Evolutionary conservation across 768 basidiomycete species (phyloP), one percentile per base, ranked within the genome.

Genomic region (Zangia roseola): DNA sequence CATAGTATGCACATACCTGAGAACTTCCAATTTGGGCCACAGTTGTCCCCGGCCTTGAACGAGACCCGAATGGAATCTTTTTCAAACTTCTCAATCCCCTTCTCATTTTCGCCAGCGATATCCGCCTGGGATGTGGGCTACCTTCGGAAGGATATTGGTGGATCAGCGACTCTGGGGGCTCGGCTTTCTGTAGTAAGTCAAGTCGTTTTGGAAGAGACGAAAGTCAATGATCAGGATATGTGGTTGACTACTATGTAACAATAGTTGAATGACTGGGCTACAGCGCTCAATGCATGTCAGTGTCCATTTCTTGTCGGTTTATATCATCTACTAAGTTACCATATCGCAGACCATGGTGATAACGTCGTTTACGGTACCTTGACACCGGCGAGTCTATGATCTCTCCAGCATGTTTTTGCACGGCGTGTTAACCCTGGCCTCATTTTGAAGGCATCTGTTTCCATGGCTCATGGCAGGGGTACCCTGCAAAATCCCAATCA

Each of bases 201-300:
- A 17, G n/a, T 28, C 13, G 14, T 24, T 30, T 35, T 10, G 23
- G 12, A 7, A 49, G 36, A 21, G 17, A n/a, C n/a, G 25, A 31
- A 31, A n/a, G 26, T 19, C 12, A 14, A 4, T 12, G 9, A 16
- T 19, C 20, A 10, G 16, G 23, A 36, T 4, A 12, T 1, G n/a
- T n/a, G n/a, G n/a, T n/a, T n/a, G n/a, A n/a, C n/a, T n/a, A n/a
- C n/a, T n/a, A n/a, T 28, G 24, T 13, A 20, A 23, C n/a, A 4
- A 25, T 12, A 52, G 51, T 19, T 55, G 13, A 8, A 31, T 5
- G 46, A 55, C 28, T 55, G 53, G 53, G 54, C 46, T n/a, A 41
- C 30, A n/a, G 24, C 25, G n/a, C 42, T 55, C 23, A 10, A 2
- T 19, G 20, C 8, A 1, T 5, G 53, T 55, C 10, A 4, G 54